Conservation (phyloP, 257 asterid species). For the Perilla frutescens region DNA sequence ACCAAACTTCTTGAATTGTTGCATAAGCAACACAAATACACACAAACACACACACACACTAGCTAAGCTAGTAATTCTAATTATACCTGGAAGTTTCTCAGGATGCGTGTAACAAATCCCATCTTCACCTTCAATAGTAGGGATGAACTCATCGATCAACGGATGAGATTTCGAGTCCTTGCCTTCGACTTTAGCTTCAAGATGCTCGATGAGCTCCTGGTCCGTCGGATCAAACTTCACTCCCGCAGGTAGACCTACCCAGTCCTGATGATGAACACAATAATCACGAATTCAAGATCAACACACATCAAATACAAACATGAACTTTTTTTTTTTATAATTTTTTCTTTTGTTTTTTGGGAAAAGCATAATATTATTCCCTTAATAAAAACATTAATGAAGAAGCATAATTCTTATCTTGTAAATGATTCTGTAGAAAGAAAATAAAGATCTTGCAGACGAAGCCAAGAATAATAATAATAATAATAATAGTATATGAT, state of each 20-base stretch:
- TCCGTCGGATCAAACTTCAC: constrained; percentile 99
- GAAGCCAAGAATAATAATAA: constrained; percentile 54
- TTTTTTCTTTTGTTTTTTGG: no score
- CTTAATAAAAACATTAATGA: no score
- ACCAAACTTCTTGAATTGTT: constrained; percentile 57
- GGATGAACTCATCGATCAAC: constrained; percentile 69
- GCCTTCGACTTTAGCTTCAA: constrained; percentile 89
- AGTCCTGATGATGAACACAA: constrained; percentile 54
- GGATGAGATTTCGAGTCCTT: constrained; percentile 92
- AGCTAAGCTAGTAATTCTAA: neutral
- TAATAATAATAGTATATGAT: neutral
- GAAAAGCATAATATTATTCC: no score
- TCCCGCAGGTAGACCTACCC: constrained; percentile 99
- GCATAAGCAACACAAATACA: constrained; percentile 35
- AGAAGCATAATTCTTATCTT: constrained; percentile 35
- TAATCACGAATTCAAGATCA: neutral
- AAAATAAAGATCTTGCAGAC: constrained; percentile 35
- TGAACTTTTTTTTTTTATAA: no score
- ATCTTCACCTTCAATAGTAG: constrained; percentile 62
- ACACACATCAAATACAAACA: no score
- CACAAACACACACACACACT: neutral
- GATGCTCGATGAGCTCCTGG: constrained; percentile 95
- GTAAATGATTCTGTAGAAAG: constrained; percentile 28
- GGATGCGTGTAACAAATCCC: constrained; percentile 69
- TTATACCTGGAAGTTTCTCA: constrained; percentile 59